Evolutionary conservation across 176 grass and related monocot genomes (phyloP).

Genomic region (Triticum aestivum): IWGSC_CS_RefSeq_v2.1 NC_057796.1:35931497-35931996

Average conservation of each 20-base stretch:
- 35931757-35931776: not conserved
- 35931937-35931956: constrained; percentile 62
- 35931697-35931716: constrained; percentile 55
- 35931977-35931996: constrained; percentile 48
- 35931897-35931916: constrained; percentile 43
- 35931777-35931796: no score
- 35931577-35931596: no score
- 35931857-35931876: not conserved
- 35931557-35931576: no score
- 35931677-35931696: constrained; percentile 97
- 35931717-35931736: constrained; percentile 78
- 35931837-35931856: not conserved
- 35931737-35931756: constrained; percentile 88
- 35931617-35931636: not conserved
- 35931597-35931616: not conserved
- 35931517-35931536: not conserved
- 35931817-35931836: no score
- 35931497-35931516: not conserved
- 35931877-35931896: no score
- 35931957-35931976: constrained; percentile 78
- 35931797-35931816: no score
- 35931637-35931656: not conserved
- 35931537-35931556: not conserved
- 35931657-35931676: constrained; percentile 31
- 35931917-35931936: constrained; percentile 69